These are phyloP conservation scores for Phaeomoniella chlamydospora DNA, from an alignment of 2,329 filamentous ascomycete genomes.

Conservation along the genomic window DNA sequence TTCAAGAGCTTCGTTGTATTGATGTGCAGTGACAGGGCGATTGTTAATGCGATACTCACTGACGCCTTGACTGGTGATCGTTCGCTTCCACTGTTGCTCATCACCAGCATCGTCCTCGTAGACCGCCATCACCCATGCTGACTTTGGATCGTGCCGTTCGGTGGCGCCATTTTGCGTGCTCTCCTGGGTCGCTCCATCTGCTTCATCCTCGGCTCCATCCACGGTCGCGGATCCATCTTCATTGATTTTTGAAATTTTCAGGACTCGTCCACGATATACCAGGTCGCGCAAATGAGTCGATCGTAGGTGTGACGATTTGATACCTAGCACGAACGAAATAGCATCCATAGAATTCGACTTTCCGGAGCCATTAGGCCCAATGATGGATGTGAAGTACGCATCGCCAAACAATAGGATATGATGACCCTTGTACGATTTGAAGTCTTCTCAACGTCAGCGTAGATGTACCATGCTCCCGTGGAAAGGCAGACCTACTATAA, in stretches of 20 bases:
- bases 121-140: constrained; percentile 97
- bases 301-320: constrained; percentile 95
- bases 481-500: constrained; percentile 51
- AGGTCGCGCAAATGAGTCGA: constrained; percentile 88
- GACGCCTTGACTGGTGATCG: constrained; percentile 72
- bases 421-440: constrained; percentile 98
- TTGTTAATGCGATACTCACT: constrained; percentile 98
- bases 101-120: constrained; percentile 96
- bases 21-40: constrained; percentile 68
- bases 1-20: constrained; percentile 89
- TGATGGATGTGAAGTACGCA: constrained; percentile 98
- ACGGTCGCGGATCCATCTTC: constrained; percentile 64
- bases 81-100: constrained; percentile 89
- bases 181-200: constrained; percentile 45
- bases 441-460: constrained; percentile 46
- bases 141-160: constrained; percentile 64
- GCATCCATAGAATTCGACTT: constrained; percentile 99
- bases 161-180: constrained; percentile 51
- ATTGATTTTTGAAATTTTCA: constrained; percentile 85
- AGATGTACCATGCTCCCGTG: constrained; percentile 4
- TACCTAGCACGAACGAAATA: constrained; percentile 95
- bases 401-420: constrained; percentile 90
- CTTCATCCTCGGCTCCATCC: constrained; percentile 43
- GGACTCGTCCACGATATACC: constrained; percentile 85
- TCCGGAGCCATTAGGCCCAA: constrained; percentile 97